These are phyloP conservation scores for Erodium maritimum DNA, from an alignment of 345 rosid genomes.

Conservation along the genomic window DNA sequence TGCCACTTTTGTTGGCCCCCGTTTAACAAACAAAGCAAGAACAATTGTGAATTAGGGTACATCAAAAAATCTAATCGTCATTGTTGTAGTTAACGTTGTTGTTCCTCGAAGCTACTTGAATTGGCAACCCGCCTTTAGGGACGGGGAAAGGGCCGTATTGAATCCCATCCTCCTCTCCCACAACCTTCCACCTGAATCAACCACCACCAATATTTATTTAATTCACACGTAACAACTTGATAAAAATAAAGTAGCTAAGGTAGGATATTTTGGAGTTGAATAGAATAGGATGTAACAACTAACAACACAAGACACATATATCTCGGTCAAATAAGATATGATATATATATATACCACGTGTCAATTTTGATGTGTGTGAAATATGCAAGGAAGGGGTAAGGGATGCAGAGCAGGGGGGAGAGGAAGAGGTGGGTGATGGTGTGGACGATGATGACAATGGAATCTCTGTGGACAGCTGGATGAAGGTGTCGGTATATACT, in stretches of 20 bases:
- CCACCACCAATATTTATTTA: conserved; percentile 4
- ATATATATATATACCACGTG: too few species aligned
- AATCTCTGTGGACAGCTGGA: neutral
- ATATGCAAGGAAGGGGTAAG: neutral
- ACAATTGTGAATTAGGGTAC: neutral
- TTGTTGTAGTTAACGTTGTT: conserved; percentile 4
- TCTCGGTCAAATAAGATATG: too few species aligned
- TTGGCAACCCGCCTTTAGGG: conserved; percentile 69
- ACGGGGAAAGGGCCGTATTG: conserved; percentile 97
- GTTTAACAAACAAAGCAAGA: too few species aligned
- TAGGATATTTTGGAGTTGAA: neutral
- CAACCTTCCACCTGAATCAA: conserved; percentile 66
- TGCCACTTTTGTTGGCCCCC: too few species aligned
- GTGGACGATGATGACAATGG: too few species aligned
- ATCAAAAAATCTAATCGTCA: neutral
- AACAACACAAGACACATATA: too few species aligned
- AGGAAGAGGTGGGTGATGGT: too few species aligned
- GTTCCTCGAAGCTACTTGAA: conserved; percentile 33
- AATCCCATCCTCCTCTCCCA: conserved; percentile 62
- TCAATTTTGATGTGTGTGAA: neutral
- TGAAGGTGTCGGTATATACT: neutral
- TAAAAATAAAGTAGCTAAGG: neutral
- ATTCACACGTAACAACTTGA: neutral
- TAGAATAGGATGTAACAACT: too few species aligned
- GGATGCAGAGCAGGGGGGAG: neutral